These are phyloP conservation scores for Erysimum pusillum DNA, from an alignment of 441 rosid genomes.

Conservation along the genomic window DNA sequence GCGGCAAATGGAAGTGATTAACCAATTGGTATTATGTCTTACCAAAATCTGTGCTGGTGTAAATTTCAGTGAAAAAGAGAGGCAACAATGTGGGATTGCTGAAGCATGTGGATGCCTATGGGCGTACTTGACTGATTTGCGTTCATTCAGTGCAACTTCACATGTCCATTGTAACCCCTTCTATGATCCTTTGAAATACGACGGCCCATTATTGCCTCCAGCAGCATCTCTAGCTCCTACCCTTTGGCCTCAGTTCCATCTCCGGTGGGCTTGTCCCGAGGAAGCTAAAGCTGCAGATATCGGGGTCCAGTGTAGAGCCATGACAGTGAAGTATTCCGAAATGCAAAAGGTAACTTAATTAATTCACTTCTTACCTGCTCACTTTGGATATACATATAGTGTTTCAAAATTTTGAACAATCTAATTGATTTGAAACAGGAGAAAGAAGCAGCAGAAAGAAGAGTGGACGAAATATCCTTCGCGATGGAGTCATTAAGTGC, in stretches of 20 bases:
- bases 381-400: not conserved
- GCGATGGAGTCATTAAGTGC: slow-evolving; percentile 70
- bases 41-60: slow-evolving; percentile 32
- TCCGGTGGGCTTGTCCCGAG: slow-evolving; percentile 94
- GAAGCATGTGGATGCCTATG: slow-evolving; percentile 92
- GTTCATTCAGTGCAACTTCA: slow-evolving; percentile 64
- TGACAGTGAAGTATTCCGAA: slow-evolving; percentile 73
- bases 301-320: slow-evolving; percentile 75
- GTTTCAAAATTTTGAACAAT: slow-evolving; percentile 8
- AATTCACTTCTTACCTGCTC: not conserved
- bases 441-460: slow-evolving; percentile 81
- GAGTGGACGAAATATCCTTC: slow-evolving; percentile 61
- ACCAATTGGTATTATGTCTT: slow-evolving; percentile 13
- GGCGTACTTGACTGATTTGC: slow-evolving; percentile 84
- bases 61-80: slow-evolving; percentile 87
- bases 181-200: slow-evolving; percentile 70
- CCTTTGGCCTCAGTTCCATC: slow-evolving; percentile 97
- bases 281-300: slow-evolving; percentile 89
- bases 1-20: slow-evolving; percentile 2
- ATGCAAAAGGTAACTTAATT: slow-evolving; percentile 66
- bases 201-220: slow-evolving; percentile 77
- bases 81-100: slow-evolving; percentile 69
- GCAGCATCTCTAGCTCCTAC: slow-evolving; percentile 99
- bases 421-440: slow-evolving; percentile 57
- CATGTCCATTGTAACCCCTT: slow-evolving; percentile 87